phyloP scores from a whole-genome alignment of 2,329 filamentous ascomycete genomes.

The Pseudogymnoascus verrucosus region DNA sequence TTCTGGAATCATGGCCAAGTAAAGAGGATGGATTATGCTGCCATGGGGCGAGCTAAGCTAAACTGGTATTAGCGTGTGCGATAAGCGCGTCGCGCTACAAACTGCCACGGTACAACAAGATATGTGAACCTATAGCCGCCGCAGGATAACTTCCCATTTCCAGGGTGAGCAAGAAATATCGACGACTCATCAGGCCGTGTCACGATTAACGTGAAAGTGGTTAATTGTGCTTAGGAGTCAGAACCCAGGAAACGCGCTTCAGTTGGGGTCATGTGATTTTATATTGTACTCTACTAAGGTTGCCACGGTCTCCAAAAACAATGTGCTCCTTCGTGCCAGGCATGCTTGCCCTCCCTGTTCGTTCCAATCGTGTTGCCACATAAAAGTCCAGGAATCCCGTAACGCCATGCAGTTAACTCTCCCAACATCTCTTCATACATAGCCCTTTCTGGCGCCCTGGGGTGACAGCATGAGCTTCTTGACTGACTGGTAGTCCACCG shows the following conservation, averaged over 20 bases:
- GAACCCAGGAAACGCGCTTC: background rate
- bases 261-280: constrained; percentile 3
- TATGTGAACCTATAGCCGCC: background rate
- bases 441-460: constrained; percentile 59
- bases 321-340: background rate
- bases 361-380: constrained; percentile 11
- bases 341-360: constrained; percentile 2
- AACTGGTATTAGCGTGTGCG: background rate
- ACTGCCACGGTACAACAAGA: background rate
- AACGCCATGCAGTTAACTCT: constrained; percentile 14
- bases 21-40: constrained; percentile 8
- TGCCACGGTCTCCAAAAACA: background rate
- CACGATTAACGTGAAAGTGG: background rate
- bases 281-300: constrained; percentile 6
- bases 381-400: constrained; percentile 19
- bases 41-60: background rate
- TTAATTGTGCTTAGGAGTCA: background rate
- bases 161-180: background rate
- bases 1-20: constrained; percentile 5
- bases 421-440: constrained; percentile 43
- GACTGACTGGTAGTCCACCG: background rate
- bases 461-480: constrained; percentile 17
- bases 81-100: constrained; percentile 5
- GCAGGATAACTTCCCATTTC: background rate
- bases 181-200: no score